phyloP scores from a whole-genome alignment of 257 asterid species.

The Cordia subcordata region DNA sequence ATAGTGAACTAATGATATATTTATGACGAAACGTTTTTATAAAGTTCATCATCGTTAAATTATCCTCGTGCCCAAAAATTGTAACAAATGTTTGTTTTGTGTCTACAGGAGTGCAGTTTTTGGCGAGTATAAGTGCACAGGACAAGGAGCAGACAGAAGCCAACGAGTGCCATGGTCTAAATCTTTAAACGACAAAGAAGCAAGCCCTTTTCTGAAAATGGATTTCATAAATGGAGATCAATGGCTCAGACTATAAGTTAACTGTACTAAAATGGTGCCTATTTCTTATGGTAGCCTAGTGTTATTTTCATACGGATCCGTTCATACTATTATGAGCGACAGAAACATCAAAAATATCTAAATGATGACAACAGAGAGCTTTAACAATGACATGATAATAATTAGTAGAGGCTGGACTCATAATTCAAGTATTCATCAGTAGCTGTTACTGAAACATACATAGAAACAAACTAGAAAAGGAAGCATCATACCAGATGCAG shows the following conservation, averaged over 20 bases:
- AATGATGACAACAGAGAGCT: too few relatives aligned
- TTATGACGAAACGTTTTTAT: too few relatives aligned
- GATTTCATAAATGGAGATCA: constrained; percentile 44
- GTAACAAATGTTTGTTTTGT: background rate
- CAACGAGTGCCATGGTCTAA: constrained; percentile 57
- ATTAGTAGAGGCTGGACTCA: too few relatives aligned
- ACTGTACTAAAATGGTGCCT: too few relatives aligned
- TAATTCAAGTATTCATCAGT: background rate
- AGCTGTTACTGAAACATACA: background rate
- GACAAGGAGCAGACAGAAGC: constrained; percentile 57
- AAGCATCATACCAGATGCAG: background rate
- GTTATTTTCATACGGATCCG: too few relatives aligned
- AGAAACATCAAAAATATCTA: too few relatives aligned
- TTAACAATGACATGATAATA: background rate
- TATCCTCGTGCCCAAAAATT: too few relatives aligned
- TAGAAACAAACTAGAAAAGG: background rate
- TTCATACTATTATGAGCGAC: too few relatives aligned
- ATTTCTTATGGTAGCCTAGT: too few relatives aligned
- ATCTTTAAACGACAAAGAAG: constrained; percentile 31
- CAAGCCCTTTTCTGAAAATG: constrained; percentile 33
- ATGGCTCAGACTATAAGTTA: constrained; percentile 49
- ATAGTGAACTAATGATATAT: background rate
- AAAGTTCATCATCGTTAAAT: too few relatives aligned
- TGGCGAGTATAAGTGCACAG: constrained; percentile 62
- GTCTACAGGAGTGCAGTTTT: constrained; percentile 49